A percentile compares a stretch with the other conserved stretches of the same genome.
Evolutionary conservation across 2,329 filamentous ascomycete genomes (phyloP).

Genomic region (Epichloe brachyelytri): DNA sequence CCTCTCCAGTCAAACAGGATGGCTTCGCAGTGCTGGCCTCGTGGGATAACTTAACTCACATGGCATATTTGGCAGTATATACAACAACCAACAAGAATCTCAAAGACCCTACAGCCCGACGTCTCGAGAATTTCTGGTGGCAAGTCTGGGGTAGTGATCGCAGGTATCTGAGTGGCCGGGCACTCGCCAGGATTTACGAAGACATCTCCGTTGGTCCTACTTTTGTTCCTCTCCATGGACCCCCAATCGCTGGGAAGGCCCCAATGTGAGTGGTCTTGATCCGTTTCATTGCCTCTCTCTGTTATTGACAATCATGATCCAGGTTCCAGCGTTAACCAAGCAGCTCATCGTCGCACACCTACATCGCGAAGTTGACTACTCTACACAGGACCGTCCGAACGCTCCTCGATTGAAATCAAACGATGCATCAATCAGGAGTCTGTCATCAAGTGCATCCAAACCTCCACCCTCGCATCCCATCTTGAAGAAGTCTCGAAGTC

Average conservation of each 20-base stretch:
- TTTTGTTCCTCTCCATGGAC: slow-evolving; percentile 41
- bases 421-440: slow-evolving; percentile 11
- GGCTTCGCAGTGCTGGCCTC: neutral
- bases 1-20: neutral
- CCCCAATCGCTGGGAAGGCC: slow-evolving; percentile 40
- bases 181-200: slow-evolving; percentile 42
- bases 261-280: slow-evolving; percentile 26
- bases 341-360: slow-evolving; percentile 16
- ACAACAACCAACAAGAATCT: slow-evolving; percentile 46
- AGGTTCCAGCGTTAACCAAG: slow-evolving; percentile 18
- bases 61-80: slow-evolving; percentile 32
- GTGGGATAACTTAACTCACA: neutral
- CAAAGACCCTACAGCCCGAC: slow-evolving; percentile 47
- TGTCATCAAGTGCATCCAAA: slow-evolving; percentile 30
- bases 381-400: slow-evolving; percentile 7
- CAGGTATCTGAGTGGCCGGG: slow-evolving; percentile 36
- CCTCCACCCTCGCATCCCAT: slow-evolving; percentile 42
- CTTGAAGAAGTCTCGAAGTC: slow-evolving; percentile 44
- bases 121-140: slow-evolving; percentile 54
- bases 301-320: neutral
- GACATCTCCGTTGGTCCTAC: slow-evolving; percentile 46
- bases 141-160: slow-evolving; percentile 50
- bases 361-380: slow-evolving; percentile 7
- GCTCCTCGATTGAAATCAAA: slow-evolving; percentile 8
- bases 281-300: neutral